phyloP scores from a whole-genome alignment of 2,329 filamentous ascomycete genomes.

The Stachybotrys chartarum region DNA sequence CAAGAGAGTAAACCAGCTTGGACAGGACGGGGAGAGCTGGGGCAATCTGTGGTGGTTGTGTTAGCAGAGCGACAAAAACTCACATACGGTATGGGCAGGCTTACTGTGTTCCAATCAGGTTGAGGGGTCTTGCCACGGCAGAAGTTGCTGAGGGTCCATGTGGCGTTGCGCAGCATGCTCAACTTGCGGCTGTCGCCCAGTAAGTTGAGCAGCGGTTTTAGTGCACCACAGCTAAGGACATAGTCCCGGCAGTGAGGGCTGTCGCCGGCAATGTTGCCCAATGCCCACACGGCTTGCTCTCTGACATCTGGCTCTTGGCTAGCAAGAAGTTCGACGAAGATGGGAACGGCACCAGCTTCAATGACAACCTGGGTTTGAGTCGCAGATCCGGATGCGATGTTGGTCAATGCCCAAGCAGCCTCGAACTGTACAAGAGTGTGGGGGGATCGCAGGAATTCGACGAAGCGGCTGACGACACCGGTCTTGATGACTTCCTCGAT shows the following conservation, averaged over 20 bases:
- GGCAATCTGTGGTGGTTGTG: constrained; percentile 58
- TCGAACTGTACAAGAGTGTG: constrained; percentile 99
- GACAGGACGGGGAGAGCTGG: constrained; percentile 90
- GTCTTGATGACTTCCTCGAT: constrained; percentile 99
- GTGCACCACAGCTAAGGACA: constrained; percentile 82
- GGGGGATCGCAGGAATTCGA: constrained; percentile 95
- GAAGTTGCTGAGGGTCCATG: constrained; percentile 99
- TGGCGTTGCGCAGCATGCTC: constrained; percentile 97
- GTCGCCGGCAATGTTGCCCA: constrained; percentile 98
- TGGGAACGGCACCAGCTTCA: constrained; percentile 93
- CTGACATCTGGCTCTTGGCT: constrained; percentile 97
- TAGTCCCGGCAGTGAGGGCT: constrained; percentile 97
- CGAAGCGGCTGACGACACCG: constrained; percentile 92
- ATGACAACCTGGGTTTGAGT: constrained; percentile 98
- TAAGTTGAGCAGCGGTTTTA: constrained; percentile 81
- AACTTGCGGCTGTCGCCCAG: constrained; percentile 97
- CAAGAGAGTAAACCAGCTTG: constrained; percentile 96
- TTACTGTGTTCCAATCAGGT: constrained; percentile 92
- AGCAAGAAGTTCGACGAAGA: constrained; percentile 92
- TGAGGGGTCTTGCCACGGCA: constrained; percentile 99
- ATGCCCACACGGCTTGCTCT: constrained; percentile 96
- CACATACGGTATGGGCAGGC: constrained; percentile 24
- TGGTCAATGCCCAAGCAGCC: constrained; percentile 97
- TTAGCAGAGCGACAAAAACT: constrained; percentile 1
- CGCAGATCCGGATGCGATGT: constrained; percentile 96